Base-by-base conservation (phyloP, 1,284 basidiomycete species). In the Meira miltonrushii region DNA sequence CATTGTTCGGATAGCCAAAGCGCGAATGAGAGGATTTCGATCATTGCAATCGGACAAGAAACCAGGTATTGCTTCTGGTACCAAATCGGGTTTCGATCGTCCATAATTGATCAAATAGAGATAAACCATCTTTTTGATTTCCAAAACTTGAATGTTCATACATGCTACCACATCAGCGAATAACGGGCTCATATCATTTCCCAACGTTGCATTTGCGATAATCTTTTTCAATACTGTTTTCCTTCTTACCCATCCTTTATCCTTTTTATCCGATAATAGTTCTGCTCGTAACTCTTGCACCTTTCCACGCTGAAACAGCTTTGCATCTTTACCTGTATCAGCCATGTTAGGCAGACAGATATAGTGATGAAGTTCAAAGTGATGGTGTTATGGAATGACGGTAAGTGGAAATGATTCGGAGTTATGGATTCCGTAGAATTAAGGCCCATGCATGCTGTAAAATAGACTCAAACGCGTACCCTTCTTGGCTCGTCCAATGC, bases 41-140 rank as follows among this genome's bases (percentile, higher is more conserved):
- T 94, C 91, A 74, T 88, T 87, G 71, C 89, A 92, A 78, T 95
- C 92, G 79, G 90, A 87, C n/a, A 93, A 82, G 75, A 95, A 91
- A 72, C 87, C 88, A 11, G 88, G 88, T 56, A 95, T 88, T 63
- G 92, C 90, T 39, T 89, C 83, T 65, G 89, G 86, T 71, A 93
- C 88, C 74, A 89, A 88, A 60, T 94, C 90, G 52, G 90, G 88
- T 77, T 90, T 91, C 51, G 87, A 83, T 60, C 89, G 85, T 49
- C 89, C 91, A 77, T 95, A 95, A 81, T 90, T 93, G 72, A 93
- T 86, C 59, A 95, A 84, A 80, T 90, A 95, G 48, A 63, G 64
- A 55, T 64, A 71, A 33, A 64, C 74, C 69, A 94, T 97, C 84
- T 98, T 98, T 84, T 98, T 98, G 79, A 98, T 94, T 80, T 98